Percentiles rank a stretch among this genome's conserved stretches.
phyloP scores from a whole-genome alignment of 2,329 filamentous ascomycete species.

The Elsinoe batatas region DNA sequence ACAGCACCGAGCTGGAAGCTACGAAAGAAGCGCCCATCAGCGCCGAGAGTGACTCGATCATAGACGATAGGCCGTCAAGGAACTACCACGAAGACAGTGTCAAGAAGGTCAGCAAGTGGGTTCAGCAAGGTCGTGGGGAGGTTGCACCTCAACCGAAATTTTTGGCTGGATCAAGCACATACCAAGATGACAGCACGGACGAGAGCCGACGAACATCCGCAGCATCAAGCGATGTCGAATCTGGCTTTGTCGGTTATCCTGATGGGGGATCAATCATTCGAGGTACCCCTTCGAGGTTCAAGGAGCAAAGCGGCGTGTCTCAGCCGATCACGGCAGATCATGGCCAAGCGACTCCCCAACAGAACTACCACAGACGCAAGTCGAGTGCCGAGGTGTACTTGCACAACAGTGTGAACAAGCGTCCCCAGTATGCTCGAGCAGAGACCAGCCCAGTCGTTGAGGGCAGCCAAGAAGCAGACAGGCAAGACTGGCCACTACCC shows the following conservation, averaged over 20 bases:
- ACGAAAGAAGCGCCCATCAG: not conserved
- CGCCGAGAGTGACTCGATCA: not conserved
- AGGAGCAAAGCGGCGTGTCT: not conserved
- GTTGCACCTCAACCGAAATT: not conserved
- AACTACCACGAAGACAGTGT: constrained; percentile 24
- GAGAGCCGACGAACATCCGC: not conserved
- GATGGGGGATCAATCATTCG: constrained; percentile 26
- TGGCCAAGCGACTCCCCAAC: too few relatives aligned
- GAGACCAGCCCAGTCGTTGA: constrained; percentile 1
- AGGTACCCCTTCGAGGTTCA: constrained; percentile 29
- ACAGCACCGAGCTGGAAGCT: constrained; percentile 15
- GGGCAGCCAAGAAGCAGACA: not conserved
- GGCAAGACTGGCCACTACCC: not conserved
- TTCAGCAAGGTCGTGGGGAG: constrained; percentile 19
- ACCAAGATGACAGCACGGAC: not conserved
- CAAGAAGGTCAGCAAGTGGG: constrained; percentile 29
- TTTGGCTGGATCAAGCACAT: not conserved
- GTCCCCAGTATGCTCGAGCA: constrained; percentile 5
- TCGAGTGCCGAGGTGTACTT: constrained; percentile 8
- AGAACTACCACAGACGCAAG: constrained; percentile 4
- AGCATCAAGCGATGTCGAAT: constrained; percentile 15
- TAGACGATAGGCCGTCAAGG: not conserved
- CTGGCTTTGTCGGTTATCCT: constrained; percentile 24
- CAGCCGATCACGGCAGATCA: not conserved
- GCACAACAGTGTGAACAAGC: not conserved